Conservation (phyloP, 2,329 filamentous ascomycete genomes). For the Colletotrichum tropicale region DNA sequence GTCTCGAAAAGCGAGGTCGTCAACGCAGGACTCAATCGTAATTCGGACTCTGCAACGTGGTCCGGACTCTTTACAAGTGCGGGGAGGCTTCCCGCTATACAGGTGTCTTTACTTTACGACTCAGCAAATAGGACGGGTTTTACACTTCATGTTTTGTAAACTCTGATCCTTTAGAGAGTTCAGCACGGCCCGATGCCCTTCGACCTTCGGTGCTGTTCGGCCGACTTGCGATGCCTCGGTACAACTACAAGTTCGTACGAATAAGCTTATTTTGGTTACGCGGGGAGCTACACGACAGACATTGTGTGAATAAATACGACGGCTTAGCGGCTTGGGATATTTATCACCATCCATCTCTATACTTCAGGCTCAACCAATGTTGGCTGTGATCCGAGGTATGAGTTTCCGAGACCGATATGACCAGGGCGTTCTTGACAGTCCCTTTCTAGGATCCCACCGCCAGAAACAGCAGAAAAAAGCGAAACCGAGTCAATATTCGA, state of each 20-base stretch:
- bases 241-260: not conserved
- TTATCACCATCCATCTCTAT: not conserved
- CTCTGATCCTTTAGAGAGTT: not conserved
- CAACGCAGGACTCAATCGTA: not conserved
- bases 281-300: not conserved
- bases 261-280: not conserved
- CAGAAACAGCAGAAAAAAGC: not conserved
- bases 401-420: not conserved
- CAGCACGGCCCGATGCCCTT: not conserved
- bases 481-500: not conserved
- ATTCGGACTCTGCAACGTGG: not conserved
- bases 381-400: not conserved
- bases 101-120: not conserved
- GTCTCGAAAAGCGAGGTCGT: not conserved
- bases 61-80: not conserved
- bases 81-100: not conserved
- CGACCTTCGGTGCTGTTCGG: not conserved
- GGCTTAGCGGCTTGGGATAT: not conserved
- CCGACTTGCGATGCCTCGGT: not conserved
- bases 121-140: not conserved
- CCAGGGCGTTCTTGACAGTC: not conserved
- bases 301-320: not conserved
- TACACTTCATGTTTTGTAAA: not conserved
- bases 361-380: not conserved
- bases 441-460: not conserved